Conservation (phyloP, 768 basidiomycete species). For the Panus rudis region DNA sequence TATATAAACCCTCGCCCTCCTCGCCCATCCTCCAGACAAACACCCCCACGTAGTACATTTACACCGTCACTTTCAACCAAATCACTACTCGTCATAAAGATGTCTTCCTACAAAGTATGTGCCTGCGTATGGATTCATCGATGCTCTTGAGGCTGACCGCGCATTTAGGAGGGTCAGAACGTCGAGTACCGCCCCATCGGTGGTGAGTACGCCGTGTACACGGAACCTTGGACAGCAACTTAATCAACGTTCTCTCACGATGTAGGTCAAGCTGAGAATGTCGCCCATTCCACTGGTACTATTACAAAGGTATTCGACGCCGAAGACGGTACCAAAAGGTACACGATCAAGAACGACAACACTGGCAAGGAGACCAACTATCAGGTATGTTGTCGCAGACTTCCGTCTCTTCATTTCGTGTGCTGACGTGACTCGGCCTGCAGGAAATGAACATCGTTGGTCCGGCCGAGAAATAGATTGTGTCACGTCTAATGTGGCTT, state of each 20-base stretch:
- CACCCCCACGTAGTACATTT: no score
- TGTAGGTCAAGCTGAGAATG: conserved; percentile 26
- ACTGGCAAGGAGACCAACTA: conserved; percentile 35
- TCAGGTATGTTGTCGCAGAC: conserved; percentile 27
- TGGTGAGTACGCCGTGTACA: conserved; percentile 17
- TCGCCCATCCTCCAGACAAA: no score
- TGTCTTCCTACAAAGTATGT: conserved; percentile 1
- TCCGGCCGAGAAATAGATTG: no score
- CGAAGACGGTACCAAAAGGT: conserved; percentile 25
- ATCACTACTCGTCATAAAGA: no score
- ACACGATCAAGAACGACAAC: conserved; percentile 36
- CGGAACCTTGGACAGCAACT: no score
- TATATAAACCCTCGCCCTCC: no score
- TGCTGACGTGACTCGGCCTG: no score
- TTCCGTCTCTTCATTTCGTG: no score
- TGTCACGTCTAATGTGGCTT: no score
- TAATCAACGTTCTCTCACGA: no score
- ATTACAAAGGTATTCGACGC: conserved; percentile 26
- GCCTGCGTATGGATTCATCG: background rate
- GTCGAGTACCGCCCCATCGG: conserved; percentile 40
- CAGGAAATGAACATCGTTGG: no score
- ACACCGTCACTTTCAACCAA: no score
- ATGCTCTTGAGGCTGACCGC: conserved; percentile 1
- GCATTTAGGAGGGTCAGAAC: conserved; percentile 29
- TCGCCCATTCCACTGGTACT: conserved; percentile 31